Base-by-base conservation (phyloP, 495 filamentous ascomycete genomes). In the Penicillium nucicola region DNA sequence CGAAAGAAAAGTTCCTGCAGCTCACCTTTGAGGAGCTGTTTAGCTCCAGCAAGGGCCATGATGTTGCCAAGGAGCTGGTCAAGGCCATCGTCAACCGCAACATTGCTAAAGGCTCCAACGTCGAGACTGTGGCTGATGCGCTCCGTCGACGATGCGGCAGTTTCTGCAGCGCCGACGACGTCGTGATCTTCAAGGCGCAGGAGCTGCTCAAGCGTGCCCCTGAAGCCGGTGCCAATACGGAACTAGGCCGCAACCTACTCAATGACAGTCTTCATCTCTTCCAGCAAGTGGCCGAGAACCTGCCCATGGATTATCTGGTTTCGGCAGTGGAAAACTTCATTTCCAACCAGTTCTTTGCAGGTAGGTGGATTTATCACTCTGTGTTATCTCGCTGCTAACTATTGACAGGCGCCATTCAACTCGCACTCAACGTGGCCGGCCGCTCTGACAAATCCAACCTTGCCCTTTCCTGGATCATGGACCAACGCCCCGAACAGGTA, bases 21-120 rank as follows among this genome's bases (percentile, higher is more conserved):
- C 77, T 96, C 28, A 96, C 90, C 0, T 99, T 87, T 59, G 88
- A 95, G 63, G 76, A 79, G 25, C 82, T 99, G 1, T 97, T 97
- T 67, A 87, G 88, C 14, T 83, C 85, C 22, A 66, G 71, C 25
- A 77, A 78, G 32, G 93, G 95, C 9, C 89, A 90, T 50, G 88
- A 95, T 18, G 80, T 97, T n/a, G 95, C 92, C 17, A 96, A 96
- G 70, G 86, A 96, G 49, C 75, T 99, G 2, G 95, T 99, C 33
- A 97, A 97, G 67, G 92, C 92, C 1, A 97, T 99, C 55, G 93
- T 99, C 46, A 97, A 97, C 69, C 79, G 90, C 32, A 97, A 95
- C 67, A 97, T 99, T 61, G 89, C 89, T 33, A 92, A 86, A 55
- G 93, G 93, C 18, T 88, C 90, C 18, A 97, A 96, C 57, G 92